Base-by-base conservation (phyloP, 179 eudicot genomes). In the Corrigiola litoralis region DNA sequence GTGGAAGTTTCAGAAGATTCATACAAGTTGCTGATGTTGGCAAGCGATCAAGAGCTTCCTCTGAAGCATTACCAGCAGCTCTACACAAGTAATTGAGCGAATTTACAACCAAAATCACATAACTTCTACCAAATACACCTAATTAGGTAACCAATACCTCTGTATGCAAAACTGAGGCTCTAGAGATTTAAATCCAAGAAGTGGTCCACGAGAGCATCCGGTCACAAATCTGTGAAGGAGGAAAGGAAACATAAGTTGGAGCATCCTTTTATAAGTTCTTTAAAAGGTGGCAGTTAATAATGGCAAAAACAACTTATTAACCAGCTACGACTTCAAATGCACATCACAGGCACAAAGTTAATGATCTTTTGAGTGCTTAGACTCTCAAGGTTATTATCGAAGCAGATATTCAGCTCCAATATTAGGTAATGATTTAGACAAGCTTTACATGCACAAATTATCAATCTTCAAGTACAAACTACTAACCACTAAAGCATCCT, bases 1-100 rank as follows among this genome's bases (percentile, higher is more conserved):
- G 99, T 17, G 99, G 99, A 67, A 94, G 96, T 81, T 94, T 94
- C 52, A 90, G 74, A 68, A 94, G 96, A 80, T 94, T 94, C 97
- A 94, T 90, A 79, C 99, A 94, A 77, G 99, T 94, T 37, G 99
- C 96, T 58, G 99, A 80, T 42, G 99, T 94, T 32, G 99, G 99
- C 76, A 94, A 77, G 40, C 99, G 84, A 55, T 87, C 95, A 38
- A 88, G 91, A 71, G 83, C 84, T 79, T 88, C 97, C 63, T 88
- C 99, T 49, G 97, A 65, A 69, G 88, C 94, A 83, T 60, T 69
- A 69, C 97, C 97, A 72, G 82, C 97, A 58, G 97, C 92, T 78
- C 98, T 90, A 61, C 56, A 46, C 57, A 32, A 34, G 61, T 14
- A 51, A 47, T 32, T 18, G 44, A 61, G 41, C 48, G 38, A 13